phyloP scores from a whole-genome alignment of 2,329 filamentous ascomycete species.

The Claviceps sp. region DNA sequence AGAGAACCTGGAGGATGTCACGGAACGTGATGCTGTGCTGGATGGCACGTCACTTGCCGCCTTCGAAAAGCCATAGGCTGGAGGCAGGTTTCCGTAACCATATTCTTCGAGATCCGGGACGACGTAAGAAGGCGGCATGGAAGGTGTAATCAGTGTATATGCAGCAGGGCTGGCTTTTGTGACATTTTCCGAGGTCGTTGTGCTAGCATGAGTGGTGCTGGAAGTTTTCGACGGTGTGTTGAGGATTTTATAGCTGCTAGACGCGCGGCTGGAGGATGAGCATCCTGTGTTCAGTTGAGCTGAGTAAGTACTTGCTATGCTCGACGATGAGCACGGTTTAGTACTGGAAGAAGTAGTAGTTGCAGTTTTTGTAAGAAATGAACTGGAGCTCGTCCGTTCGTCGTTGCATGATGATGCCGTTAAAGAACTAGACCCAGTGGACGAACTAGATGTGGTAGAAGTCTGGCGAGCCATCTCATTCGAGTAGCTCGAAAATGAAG shows the following conservation, averaged over 20 bases:
- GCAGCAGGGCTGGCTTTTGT: constrained; percentile 1
- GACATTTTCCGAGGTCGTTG: background rate
- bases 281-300: background rate
- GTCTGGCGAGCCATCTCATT: background rate
- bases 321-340: background rate
- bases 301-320: background rate
- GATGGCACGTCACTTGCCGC: background rate
- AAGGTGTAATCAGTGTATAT: constrained; percentile 2
- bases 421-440: background rate
- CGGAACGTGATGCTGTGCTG: background rate
- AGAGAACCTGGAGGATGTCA: background rate
- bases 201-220: background rate
- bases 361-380: background rate
- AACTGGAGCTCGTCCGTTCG: background rate
- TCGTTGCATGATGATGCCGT: constrained; percentile 2
- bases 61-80: constrained; percentile 1
- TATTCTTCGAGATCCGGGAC: constrained; percentile 7
- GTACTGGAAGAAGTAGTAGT: background rate
- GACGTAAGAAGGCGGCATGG: constrained; percentile 4
- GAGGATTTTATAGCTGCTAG: background rate
- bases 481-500: background rate
- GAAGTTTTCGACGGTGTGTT: background rate
- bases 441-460: background rate
- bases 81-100: constrained; percentile 3
- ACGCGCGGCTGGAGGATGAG: background rate